Conservation (phyloP, 306 rosid genomes). For the Luffa acutangula region DNA sequence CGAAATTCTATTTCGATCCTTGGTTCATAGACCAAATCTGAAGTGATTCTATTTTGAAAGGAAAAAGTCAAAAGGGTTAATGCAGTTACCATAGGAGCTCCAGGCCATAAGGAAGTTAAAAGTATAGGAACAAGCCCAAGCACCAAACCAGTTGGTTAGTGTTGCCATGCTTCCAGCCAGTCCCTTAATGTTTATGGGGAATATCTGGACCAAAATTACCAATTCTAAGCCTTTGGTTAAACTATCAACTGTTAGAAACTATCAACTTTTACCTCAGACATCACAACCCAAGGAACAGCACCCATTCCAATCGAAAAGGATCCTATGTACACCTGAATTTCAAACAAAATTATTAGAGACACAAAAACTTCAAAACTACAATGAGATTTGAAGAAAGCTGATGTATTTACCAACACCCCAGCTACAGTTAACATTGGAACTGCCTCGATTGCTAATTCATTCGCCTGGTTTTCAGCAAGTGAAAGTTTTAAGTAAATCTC, state of each 20-base stretch:
- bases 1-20: neutral
- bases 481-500: neutral
- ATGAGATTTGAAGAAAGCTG: conserved; percentile 8
- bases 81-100: conserved; percentile 63
- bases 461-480: conserved; percentile 32
- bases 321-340: conserved; percentile 56
- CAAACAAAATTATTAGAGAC: neutral
- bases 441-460: conserved; percentile 30
- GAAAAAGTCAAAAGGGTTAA: neutral
- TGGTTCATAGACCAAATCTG: neutral
- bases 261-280: conserved; percentile 64
- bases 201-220: conserved; percentile 41
- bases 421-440: conserved; percentile 54
- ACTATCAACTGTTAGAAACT: neutral
- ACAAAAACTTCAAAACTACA: neutral
- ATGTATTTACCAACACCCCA: conserved; percentile 22
- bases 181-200: conserved; percentile 82
- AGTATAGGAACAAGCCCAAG: conserved; percentile 82
- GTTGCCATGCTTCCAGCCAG: conserved; percentile 83
- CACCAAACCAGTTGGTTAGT: conserved; percentile 82
- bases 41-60: neutral
- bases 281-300: conserved; percentile 91
- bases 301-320: conserved; percentile 87
- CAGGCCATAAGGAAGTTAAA: conserved; percentile 79
- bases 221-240: neutral